Conservation (phyloP, 1,284 basidiomycete genomes). For the Cryptococcus floricola region DNA sequence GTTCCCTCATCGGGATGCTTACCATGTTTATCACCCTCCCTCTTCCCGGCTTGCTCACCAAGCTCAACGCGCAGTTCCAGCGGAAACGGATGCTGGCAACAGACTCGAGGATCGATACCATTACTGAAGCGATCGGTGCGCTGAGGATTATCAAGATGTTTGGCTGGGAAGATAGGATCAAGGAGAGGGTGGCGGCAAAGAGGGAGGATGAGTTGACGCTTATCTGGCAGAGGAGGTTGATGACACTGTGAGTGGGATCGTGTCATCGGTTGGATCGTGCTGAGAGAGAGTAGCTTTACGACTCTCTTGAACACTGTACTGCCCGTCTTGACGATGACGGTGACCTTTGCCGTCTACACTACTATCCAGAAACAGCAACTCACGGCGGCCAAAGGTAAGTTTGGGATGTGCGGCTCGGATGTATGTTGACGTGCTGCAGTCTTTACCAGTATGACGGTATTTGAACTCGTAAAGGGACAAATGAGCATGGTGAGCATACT, state of each 20-base stretch:
- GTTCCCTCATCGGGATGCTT: slow-evolving; percentile 57
- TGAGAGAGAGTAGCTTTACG: not conserved
- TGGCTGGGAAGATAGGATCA: slow-evolving; percentile 61
- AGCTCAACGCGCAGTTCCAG: slow-evolving; percentile 37
- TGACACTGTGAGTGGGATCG: slow-evolving; percentile 27
- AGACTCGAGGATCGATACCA: slow-evolving; percentile 55
- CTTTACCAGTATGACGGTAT: slow-evolving; percentile 48
- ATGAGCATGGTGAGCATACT: slow-evolving; percentile 28
- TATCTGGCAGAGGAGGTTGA: slow-evolving; percentile 40
- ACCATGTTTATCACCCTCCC: slow-evolving; percentile 56
- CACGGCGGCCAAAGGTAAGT: slow-evolving; percentile 45
- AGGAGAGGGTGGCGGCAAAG: slow-evolving; percentile 55
- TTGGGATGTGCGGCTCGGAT: not conserved
- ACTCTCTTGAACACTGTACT: slow-evolving; percentile 56
- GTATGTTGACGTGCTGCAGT: slow-evolving; percentile 18
- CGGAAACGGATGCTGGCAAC: slow-evolving; percentile 47
- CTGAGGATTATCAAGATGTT: slow-evolving; percentile 64
- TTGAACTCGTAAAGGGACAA: slow-evolving; percentile 44
- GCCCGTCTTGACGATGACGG: slow-evolving; percentile 63
- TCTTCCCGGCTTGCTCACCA: slow-evolving; percentile 51
- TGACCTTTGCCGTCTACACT: slow-evolving; percentile 62
- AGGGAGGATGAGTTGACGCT: slow-evolving; percentile 58
- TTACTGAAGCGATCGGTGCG: slow-evolving; percentile 51
- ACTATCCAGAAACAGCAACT: slow-evolving; percentile 52
- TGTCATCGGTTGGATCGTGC: not conserved